Base-by-base conservation (phyloP, 2,329 filamentous ascomycete genomes). In the Emmonsiellopsis sp. region DNA sequence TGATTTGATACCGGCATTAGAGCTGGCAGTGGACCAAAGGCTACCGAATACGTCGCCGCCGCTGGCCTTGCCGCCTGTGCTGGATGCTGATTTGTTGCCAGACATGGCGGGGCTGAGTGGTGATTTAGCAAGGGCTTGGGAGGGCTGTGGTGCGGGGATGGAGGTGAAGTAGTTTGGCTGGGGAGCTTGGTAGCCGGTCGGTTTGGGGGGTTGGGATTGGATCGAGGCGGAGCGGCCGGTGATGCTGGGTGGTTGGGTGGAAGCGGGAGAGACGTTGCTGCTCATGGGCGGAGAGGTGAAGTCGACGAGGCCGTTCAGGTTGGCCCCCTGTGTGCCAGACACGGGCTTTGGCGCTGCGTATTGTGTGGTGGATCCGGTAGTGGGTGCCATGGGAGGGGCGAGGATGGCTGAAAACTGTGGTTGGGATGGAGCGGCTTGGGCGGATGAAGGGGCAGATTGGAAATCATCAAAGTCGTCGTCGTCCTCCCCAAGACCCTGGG, bases 391-490 rank as follows among this genome's bases (percentile, higher is more conserved):
- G 16, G 77, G 70, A 15, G 77, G 68, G 20, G 69, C 59, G 20
- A 26, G 20, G 44, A 76, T 69, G 11, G 64, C 60, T 52, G 74
- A 69, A 34, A 69, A 66, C 50, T 67, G 65, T 26, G 70, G 63
- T 20, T 67, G 65, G 7, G 67, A 56, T 16, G 67, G 61, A 30
- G 66, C 57, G n/a, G 65, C 62, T 50, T 63, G 59, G 44, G 66
- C 70, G 11, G 76, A 65, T 30, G 82, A 74, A 2, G 86, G 76
- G 11, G 92, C 92, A 16, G 90, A 95, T 70, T 95, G 89, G 77
- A 97, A 97, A 66, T 98, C 93, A 66, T 97, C 93, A 65, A 97
- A 97, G 58, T 96, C 93, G 61, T 95, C 91, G 59, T 96, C 92
- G 57, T 88, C 85, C 20, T 26, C 20, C 50, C 82, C 83, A 42